These are phyloP conservation scores for Phytophthora hybrid DNA, from an alignment of 352 stramenopile species.

Conservation along the genomic window DNA sequence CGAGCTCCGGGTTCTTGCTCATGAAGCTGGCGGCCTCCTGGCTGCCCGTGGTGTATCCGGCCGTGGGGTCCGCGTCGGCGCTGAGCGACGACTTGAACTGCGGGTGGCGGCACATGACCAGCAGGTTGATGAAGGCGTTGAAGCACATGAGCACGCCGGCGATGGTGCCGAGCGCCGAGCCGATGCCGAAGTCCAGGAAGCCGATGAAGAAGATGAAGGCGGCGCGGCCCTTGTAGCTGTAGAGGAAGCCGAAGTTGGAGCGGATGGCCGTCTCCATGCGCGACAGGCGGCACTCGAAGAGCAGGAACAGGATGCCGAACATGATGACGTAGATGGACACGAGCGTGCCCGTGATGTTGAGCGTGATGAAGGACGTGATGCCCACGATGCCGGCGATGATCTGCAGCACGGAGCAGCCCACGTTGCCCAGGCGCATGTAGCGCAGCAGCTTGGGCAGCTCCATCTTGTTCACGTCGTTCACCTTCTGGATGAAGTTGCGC, in stretches of 20 bases:
- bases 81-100: conserved; percentile 87
- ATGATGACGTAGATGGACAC: conserved; percentile 92
- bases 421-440: conserved; percentile 89
- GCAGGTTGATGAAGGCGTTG: conserved; percentile 88
- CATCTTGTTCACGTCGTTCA: conserved; percentile 92
- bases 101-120: conserved; percentile 89
- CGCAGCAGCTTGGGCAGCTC: conserved; percentile 88
- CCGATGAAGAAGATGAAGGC: conserved; percentile 92
- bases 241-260: conserved; percentile 89
- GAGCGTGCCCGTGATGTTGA: conserved; percentile 90
- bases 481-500: conserved; percentile 78
- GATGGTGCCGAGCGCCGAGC: conserved; percentile 76
- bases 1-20: conserved; percentile 81
- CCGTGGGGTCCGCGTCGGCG: conserved; percentile 76
- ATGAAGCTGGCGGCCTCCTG: conserved; percentile 86
- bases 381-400: conserved; percentile 84
- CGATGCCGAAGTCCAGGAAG: conserved; percentile 90
- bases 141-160: conserved; percentile 85
- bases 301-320: conserved; percentile 87
- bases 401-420: conserved; percentile 84
- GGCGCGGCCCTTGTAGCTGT: conserved; percentile 88
- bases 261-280: conserved; percentile 87
- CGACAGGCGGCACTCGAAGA: conserved; percentile 90
- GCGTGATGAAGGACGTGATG: conserved; percentile 89
- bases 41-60: conserved; percentile 82